Base-by-base conservation (phyloP, 257 asterid genomes). In the Dorcoceras hygrometricum region DNA sequence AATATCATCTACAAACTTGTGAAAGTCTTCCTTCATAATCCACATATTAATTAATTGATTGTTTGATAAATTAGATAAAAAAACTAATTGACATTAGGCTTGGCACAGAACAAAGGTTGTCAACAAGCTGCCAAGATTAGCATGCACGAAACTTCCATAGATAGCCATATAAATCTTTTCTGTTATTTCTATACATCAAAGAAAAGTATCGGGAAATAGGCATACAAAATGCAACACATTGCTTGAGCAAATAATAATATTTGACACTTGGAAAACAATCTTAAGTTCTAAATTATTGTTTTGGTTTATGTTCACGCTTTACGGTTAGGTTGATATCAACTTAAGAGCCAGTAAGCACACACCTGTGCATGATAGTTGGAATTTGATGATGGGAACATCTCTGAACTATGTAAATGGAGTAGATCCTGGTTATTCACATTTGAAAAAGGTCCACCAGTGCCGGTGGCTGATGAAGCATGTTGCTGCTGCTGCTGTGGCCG, bases 401-500 rank as follows among this genome's bases (percentile, higher is more conserved):
- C 99, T 51, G 98, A 86, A 78, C 87, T 86, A 76, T 94, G 98
- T 75, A 82, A 78, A 72, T 89, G 96, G 69, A 77, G 86, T 67
- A 75, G 71, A 74, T 80, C 86, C 74, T 80, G 86, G 80, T 80
- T 80, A 58, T 80, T 80, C n/a, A 78, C 71, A 71, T 77, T 83
- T 31, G 86, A 78, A 72, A 78, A 83, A 3, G 80, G 78, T 51
- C 82, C 84, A 63, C 79, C 85, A 22, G 90, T 72, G 63, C 82
- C 90, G 79, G 87, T 85, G 70, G 80, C 89, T 60, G 96, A 81
- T 26, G 89, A 75, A 66, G 81, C 71, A 83, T 86, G 95, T 73
- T 88, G 93, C 39, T 82, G 90, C 16, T 87, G 98, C 82, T 84
- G 97, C 70, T 87, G 99, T 66, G 95, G 90, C 59, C 98, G 90